Base-by-base conservation (phyloP, 139 green algal species). In the Asterochloris sp. region DNA sequence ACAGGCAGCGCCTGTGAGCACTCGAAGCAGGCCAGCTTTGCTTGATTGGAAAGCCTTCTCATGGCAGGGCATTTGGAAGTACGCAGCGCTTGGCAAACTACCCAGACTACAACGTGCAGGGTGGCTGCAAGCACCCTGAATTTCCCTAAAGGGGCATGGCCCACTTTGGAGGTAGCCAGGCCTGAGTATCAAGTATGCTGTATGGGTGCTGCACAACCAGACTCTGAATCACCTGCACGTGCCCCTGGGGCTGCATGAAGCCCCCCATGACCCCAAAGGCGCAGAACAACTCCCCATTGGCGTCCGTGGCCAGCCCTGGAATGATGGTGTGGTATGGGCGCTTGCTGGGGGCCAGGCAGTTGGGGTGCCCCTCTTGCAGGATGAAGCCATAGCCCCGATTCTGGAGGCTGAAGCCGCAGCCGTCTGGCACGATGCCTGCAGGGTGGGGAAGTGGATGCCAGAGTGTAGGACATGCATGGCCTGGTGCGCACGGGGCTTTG, bases 221-320 rank as follows among this genome's bases (percentile, higher is more conserved):
- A 10, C 38, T 6, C 38, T 6, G 6, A 54, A 54, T 6, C 27
- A 91, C 89, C 83, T 93, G 89, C 27, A 91, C 47, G 47, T 92
- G 91, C 0, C 91, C 91, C 82, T 95, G 91, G 12, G 92, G 92
- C 85, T 96, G 92, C 91, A 93, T 93, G 84, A 92, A 94, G 14
- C 84, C 90, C 16, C 92, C 91, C 87, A 91, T 89, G 66, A 91
- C 87, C 29, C 87, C 87, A 83, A 87, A 87, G 12, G 80, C 78
- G 66, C 47, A 73, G 61, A 73, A 87, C n/a, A 87, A 68, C 27
- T 87, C 68, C 16, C 79, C 74, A 14, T 86, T n/a, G 11, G 80
- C 79, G 24, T 89, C 84, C 13, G 89, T 92, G 0, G 86, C 82
- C 76, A 92, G 74, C 14, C 74, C 90, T 0, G 90, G 90, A n/a